Evolutionary conservation across 2,329 filamentous ascomycete genomes (phyloP), one percentile per base, ranked within the genome.

Genomic region (Phialophora macrospora): DNA sequence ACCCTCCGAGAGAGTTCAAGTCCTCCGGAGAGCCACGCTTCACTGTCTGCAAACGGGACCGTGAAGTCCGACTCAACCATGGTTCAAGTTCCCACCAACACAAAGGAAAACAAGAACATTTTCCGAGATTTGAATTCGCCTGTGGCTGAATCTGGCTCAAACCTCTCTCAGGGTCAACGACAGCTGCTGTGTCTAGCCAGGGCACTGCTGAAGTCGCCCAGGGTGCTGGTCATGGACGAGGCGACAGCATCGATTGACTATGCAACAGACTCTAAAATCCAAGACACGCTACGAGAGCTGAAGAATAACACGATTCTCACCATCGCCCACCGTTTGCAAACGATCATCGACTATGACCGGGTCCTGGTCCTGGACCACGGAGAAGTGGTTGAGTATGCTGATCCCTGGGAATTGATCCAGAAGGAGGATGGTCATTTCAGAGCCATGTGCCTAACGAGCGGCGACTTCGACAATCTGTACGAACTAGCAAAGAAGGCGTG

Each of bases 181-280:
- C 95, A 99, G 78, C 88, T 99, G 9, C 83, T 99, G 63, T 99
- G 95, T 75, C 87, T 99, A 9, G 95, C 94, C 0, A 89, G 95
- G 62, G 95, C 95, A 0, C 87, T 99, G 71, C 89, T 99, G 69
- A 97, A 96, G 79, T 87, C 87, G 38, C 93, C 95, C 0, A 93
- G 91, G 70, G 93, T 99, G 1, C 83, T 99, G n/a, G 90, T 99
- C 75, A 98, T 99, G 95, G 95, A 99, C 78, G 95, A 99, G 81
- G 95, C 95, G 0, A 99, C 95, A 0, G 95, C 95, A 0, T 96
- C 92, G 0, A 98, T 99, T 74, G 95, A 99, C 80, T 98, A 98
- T 78, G 90, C 89, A 4, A 99, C 95, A 1, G 95, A 99, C 74
- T 85, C 89, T 57, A 97, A 97, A 81, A 98, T 99, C 72, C 95